Evolutionary conservation across 1,284 basidiomycete genomes (phyloP).

Genomic region (Ustilago lituana): DNA sequence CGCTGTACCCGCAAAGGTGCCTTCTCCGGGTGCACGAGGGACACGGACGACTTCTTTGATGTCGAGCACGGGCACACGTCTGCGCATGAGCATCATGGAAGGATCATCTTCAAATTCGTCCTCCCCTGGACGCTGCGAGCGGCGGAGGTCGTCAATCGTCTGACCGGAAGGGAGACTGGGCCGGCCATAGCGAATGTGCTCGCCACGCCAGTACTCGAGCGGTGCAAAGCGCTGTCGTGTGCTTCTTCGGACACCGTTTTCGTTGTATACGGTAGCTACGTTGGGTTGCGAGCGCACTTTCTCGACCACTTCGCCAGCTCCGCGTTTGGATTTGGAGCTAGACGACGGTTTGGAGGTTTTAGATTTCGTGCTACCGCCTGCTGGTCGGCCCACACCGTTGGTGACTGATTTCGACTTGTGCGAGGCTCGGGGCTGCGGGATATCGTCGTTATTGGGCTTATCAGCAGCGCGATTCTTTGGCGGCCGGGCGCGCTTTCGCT

Average conservation of each 20-base stretch:
- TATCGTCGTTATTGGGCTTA: conserved; percentile 10
- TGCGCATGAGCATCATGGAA: conserved; percentile 22
- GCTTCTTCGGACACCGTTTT: conserved; percentile 78
- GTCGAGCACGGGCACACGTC: conserved; percentile 73
- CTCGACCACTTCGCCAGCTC: conserved; percentile 33
- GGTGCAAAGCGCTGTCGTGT: conserved; percentile 79
- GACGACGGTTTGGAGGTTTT: conserved; percentile 6
- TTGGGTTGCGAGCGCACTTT: conserved; percentile 24
- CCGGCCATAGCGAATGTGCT: conserved; percentile 79
- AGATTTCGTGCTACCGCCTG: conserved; percentile 20
- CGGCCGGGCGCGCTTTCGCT: conserved; percentile 28
- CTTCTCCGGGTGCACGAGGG: conserved; percentile 74
- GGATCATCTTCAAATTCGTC: conserved; percentile 57
- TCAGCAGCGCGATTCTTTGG: conserved; percentile 17
- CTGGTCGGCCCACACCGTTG: neutral
- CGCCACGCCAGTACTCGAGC: conserved; percentile 91
- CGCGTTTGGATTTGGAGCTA: conserved; percentile 20
- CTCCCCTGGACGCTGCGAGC: conserved; percentile 34
- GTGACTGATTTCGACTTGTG: neutral
- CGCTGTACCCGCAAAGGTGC: conserved; percentile 61
- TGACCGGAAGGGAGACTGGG: conserved; percentile 46
- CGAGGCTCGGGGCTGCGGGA: neutral
- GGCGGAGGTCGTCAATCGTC: conserved; percentile 23
- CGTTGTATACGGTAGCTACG: conserved; percentile 40
- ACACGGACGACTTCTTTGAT: conserved; percentile 83